Evolutionary conservation across 208 protist species (phyloP).

Genomic region (Trypanosoma congolense): DNA sequence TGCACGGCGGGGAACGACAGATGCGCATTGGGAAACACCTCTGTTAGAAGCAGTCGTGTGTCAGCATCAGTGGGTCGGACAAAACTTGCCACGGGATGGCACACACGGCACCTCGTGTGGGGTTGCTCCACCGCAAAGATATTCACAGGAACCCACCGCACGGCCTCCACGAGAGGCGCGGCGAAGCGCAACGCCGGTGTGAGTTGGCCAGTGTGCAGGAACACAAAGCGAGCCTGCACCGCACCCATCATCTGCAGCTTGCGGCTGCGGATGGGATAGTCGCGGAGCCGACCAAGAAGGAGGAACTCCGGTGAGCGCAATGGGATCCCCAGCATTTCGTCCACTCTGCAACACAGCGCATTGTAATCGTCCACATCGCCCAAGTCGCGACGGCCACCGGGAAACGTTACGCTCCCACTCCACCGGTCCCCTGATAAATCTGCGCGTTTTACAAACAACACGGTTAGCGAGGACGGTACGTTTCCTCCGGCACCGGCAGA

Average conservation of each 20-base stretch:
- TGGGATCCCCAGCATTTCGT: constrained; percentile 57
- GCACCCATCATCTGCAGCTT: constrained; percentile 9
- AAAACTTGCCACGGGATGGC: constrained; percentile 49
- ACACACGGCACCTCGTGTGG: constrained; percentile 30
- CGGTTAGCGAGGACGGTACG: constrained; percentile 32
- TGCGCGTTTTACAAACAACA: constrained; percentile 67
- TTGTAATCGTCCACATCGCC: constrained; percentile 59
- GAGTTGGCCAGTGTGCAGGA: constrained; percentile 63
- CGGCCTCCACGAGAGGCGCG: constrained; percentile 43
- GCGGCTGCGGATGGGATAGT: constrained; percentile 38
- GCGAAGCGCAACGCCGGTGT: constrained; percentile 50
- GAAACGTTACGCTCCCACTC: constrained; percentile 73
- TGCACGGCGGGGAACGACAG: constrained; percentile 49
- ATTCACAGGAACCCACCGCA: constrained; percentile 59
- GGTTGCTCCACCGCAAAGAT: constrained; percentile 18
- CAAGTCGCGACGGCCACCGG: constrained; percentile 59
- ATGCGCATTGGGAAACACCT: constrained; percentile 43
- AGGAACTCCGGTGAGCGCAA: constrained; percentile 48
- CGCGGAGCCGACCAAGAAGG: constrained; percentile 53
- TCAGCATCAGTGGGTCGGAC: constrained; percentile 40
- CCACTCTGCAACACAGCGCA: constrained; percentile 38
- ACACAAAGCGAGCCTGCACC: constrained; percentile 76
- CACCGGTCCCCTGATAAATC: constrained; percentile 47
- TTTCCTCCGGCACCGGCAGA: not conserved
- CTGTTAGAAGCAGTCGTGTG: constrained; percentile 33